Percentiles rank a stretch among this genome's conserved stretches.
Conservation (phyloP, 164 flowering plant genomes). For the Dillenia suffruticosa region DNA sequence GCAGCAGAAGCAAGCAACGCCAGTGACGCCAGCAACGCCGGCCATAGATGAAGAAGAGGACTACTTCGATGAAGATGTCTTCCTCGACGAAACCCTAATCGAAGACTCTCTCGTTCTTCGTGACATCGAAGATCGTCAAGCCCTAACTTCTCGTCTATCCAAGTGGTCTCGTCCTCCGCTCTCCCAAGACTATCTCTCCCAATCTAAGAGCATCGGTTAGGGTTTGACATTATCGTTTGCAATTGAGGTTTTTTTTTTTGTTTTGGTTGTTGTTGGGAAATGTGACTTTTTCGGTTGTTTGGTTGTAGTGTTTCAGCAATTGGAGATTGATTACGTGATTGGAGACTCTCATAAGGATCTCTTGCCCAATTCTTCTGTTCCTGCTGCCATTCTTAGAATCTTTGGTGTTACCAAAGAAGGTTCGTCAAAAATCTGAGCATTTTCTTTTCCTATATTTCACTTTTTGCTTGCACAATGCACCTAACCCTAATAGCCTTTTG, state of each 20-base stretch:
- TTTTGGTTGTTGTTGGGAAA: background rate
- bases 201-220: conserved; percentile 51
- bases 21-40: conserved; percentile 5
- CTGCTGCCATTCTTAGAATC: conserved; percentile 82
- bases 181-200: conserved; percentile 39
- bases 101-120: conserved; percentile 58
- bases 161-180: conserved; percentile 83
- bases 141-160: conserved; percentile 46
- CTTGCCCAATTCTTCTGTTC: conserved; percentile 58
- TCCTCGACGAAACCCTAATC: conserved; percentile 74
- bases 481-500: too few species aligned
- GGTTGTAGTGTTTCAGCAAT: conserved; percentile 75
- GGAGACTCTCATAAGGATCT: conserved; percentile 65
- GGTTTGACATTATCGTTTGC: background rate
- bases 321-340: conserved; percentile 95
- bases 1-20: too few species aligned
- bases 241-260: conserved; percentile 18
- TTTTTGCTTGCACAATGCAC: background rate
- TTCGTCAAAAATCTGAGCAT: conserved; percentile 5
- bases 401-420: conserved; percentile 98
- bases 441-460: background rate
- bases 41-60: conserved; percentile 65
- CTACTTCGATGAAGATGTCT: conserved; percentile 93
- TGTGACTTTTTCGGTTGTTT: conserved; percentile 1
- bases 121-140: conserved; percentile 51